phyloP scores from a whole-genome alignment of 805 yeast genomes.

The Zygosaccharomyces rouxii region DNA sequence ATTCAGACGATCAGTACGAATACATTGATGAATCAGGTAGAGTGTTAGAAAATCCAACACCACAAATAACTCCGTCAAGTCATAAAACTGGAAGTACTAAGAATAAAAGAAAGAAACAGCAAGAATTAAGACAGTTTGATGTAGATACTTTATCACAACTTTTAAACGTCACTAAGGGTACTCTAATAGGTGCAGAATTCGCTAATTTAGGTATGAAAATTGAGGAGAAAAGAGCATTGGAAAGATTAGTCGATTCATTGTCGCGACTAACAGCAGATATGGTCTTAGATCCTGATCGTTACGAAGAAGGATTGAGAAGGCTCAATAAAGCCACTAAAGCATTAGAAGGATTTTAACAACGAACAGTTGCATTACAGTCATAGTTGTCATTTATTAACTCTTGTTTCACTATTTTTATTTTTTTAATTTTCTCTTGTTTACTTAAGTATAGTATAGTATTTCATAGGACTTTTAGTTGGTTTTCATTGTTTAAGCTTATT shows the following conservation, averaged over 20 bases:
- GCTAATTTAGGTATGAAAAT: conserved; percentile 66
- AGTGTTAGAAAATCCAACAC: not conserved
- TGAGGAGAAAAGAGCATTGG: conserved; percentile 74
- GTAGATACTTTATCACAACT: conserved; percentile 36
- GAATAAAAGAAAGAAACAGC: conserved; percentile 10
- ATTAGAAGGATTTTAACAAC: conserved; percentile 65
- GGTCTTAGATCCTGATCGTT: conserved; percentile 77
- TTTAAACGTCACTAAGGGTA: conserved; percentile 40
- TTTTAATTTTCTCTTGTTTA: not conserved
- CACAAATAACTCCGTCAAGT: not conserved
- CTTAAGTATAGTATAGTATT: not conserved
- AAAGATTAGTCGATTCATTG: conserved; percentile 79
- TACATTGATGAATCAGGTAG: conserved; percentile 16
- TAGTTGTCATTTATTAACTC: not conserved
- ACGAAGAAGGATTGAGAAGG: conserved; percentile 73
- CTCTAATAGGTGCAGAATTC: conserved; percentile 54
- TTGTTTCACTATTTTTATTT: not conserved
- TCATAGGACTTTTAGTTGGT: not conserved
- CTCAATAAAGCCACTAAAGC: conserved; percentile 79
- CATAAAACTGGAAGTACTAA: conserved; percentile 2
- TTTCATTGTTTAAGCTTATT: not conserved
- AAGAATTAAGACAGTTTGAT: conserved; percentile 26
- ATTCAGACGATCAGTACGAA: conserved; percentile 21
- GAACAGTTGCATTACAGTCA: not conserved
- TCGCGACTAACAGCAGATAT: conserved; percentile 86